Evolutionary conservation across 768 basidiomycete genomes (phyloP).

Genomic region (Termitomyces sp.): DNA sequence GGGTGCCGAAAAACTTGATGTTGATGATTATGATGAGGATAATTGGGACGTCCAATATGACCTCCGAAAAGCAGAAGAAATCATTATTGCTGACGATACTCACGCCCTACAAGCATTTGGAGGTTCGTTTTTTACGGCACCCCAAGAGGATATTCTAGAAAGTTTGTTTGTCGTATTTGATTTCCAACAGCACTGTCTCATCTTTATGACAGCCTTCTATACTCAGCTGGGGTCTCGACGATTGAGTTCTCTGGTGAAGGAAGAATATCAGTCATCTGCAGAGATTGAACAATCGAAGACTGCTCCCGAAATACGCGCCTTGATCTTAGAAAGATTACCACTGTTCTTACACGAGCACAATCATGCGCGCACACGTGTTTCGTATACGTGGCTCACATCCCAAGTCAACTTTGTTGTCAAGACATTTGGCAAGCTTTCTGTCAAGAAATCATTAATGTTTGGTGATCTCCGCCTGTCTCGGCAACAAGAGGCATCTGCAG

Average conservation of each 20-base stretch:
- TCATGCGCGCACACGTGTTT: conserved; percentile 55
- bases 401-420: conserved; percentile 66
- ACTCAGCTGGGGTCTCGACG: conserved; percentile 65
- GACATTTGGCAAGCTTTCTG: conserved; percentile 56
- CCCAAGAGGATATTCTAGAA: conserved; percentile 91
- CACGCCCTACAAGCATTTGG: conserved; percentile 78
- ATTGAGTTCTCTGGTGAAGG: conserved; percentile 68
- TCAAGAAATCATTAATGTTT: conserved; percentile 56
- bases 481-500: conserved; percentile 70
- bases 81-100: conserved; percentile 84
- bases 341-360: conserved; percentile 90
- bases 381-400: conserved; percentile 61
- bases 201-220: conserved; percentile 58
- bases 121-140: conserved; percentile 68
- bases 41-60: conserved; percentile 73
- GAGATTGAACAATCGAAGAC: conserved; percentile 46
- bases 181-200: not conserved
- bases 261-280: conserved; percentile 61
- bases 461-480: conserved; percentile 44
- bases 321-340: conserved; percentile 81
- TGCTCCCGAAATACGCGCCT: conserved; percentile 46
- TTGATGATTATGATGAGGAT: conserved; percentile 57
- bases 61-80: conserved; percentile 60
- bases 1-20: conserved; percentile 19
- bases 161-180: conserved; percentile 29